These are phyloP conservation scores for Gossypium ekmanianum DNA, from an alignment of 345 rosid genomes.

Conservation along the genomic window DNA sequence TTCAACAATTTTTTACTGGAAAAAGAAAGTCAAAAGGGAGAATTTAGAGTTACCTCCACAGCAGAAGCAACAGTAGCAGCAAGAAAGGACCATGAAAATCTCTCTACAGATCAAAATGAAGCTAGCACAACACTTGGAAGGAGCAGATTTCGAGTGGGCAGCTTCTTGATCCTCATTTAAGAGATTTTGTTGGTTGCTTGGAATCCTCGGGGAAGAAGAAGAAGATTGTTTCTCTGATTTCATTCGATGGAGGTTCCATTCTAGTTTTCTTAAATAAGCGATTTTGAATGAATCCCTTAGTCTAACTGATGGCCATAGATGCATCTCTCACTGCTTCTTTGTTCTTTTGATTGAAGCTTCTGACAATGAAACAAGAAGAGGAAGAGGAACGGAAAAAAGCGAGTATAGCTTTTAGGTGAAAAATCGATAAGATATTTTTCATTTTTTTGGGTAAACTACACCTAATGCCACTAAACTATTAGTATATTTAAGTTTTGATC, in stretches of 20 bases:
- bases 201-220: slow-evolving; percentile 14
- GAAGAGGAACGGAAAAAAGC: background rate
- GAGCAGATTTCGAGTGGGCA: background rate
- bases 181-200: slow-evolving; percentile 31
- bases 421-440: background rate
- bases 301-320: slow-evolving; percentile 61
- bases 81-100: slow-evolving; percentile 35
- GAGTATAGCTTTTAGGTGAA: background rate
- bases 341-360: background rate
- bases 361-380: background rate
- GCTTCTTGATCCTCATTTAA: slow-evolving; percentile 18
- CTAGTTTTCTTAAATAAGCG: slow-evolving; percentile 38
- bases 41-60: slow-evolving; percentile 41
- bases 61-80: slow-evolving; percentile 57
- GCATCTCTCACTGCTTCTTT: slow-evolving; percentile 34
- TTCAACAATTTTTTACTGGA: background rate
- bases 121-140: background rate
- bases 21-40: background rate
- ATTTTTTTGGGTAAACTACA: too few species aligned
- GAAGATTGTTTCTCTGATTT: slow-evolving; percentile 33
- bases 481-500: too few species aligned
- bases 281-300: slow-evolving; percentile 63
- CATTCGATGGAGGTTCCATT: slow-evolving; percentile 59
- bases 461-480: too few species aligned
- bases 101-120: slow-evolving; percentile 26